Percentiles rank a stretch among this genome's conserved stretches.
Evolutionary conservation across 257 asterid species (phyloP).

Genomic region (Striga asiatica): DNA sequence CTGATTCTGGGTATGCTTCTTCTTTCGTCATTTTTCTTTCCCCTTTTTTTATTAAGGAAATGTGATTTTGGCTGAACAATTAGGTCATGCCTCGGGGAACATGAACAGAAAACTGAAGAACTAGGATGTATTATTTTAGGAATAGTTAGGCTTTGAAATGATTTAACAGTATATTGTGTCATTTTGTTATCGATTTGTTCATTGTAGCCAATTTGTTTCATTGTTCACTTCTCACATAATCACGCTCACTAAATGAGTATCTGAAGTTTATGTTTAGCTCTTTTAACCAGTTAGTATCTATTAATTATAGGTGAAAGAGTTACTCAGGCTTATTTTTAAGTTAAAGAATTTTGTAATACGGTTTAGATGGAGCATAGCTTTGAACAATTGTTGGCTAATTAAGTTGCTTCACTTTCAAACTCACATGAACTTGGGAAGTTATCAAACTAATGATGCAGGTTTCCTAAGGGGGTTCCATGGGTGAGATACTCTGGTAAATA

Average conservation of each 20-base stretch:
- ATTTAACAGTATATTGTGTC: background rate
- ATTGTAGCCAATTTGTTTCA: background rate
- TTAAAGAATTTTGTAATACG: background rate
- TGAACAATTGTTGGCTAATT: background rate
- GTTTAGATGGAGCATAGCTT: background rate
- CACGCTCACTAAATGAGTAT: background rate
- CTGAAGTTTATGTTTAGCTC: background rate
- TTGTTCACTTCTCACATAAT: background rate
- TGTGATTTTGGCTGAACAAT: background rate
- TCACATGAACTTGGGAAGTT: background rate
- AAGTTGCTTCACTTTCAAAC: background rate
- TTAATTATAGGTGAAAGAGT: background rate
- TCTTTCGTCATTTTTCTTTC: background rate
- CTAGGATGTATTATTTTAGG: background rate
- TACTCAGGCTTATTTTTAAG: background rate
- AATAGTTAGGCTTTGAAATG: background rate
- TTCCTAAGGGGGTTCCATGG: conserved; percentile 93
- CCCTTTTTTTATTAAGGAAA: background rate
- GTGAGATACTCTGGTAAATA: conserved; percentile 67
- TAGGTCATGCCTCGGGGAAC: background rate
- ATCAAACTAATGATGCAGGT: conserved; percentile 42
- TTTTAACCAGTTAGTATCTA: background rate
- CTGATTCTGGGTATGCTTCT: conserved; percentile 42
- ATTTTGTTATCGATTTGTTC: background rate
- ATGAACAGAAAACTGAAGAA: background rate